Base-by-base conservation (phyloP, 2,329 filamentous ascomycete species). In the Fusarium fujikuroi region DNA sequence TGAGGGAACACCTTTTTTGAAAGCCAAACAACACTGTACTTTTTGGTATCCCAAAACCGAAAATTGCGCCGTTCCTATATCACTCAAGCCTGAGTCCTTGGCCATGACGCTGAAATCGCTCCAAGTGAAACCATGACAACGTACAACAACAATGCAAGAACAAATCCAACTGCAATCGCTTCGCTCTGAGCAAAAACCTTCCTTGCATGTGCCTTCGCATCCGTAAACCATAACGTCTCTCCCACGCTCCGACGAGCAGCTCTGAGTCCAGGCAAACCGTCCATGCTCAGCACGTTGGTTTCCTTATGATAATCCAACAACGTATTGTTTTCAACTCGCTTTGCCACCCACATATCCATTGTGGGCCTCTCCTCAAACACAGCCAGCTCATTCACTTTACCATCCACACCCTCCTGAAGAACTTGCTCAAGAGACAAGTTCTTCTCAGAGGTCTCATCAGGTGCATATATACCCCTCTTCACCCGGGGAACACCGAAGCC, bases 401-500 rank as follows among this genome's bases (percentile, higher is more conserved):
- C 72, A 28, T 66, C 43, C 25, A 69, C 63, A 36, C 77, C 77
- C 57, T 77, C 60, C 11, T 64, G 75, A 25, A 81, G 77, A 19
- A 81, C 49, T 39, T 76, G 69, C 54, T 79, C 73, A 14, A 76
- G 46, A 32, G 72, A 43, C 40, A 69, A 42, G 50, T 60, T 28
- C 46, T 75, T 63, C 39, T 72, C 76, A 9, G 66, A 56, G 32
- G 72, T 60, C 34, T 76, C 71, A 3, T 74, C 78, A 15, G 76
- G 70, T 12, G 76, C 77, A 64, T 86, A 84, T 12, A 84, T 72
- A 34, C 73, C 81, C 76, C 76, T 84, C 75, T 74, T 83, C 42
- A 91, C 80, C 36, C 85, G 82, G 4, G 91, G 90, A 12, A 93
- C 90, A 30, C 87, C 89, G 74, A 86, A 93, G 11, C 91, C 91